Percentiles rank a stretch among this genome's conserved stretches.
These are phyloP conservation scores for Paraconiothyrium brasiliense DNA, from an alignment of 2,329 filamentous ascomycete species.

Conservation along the genomic window DNA sequence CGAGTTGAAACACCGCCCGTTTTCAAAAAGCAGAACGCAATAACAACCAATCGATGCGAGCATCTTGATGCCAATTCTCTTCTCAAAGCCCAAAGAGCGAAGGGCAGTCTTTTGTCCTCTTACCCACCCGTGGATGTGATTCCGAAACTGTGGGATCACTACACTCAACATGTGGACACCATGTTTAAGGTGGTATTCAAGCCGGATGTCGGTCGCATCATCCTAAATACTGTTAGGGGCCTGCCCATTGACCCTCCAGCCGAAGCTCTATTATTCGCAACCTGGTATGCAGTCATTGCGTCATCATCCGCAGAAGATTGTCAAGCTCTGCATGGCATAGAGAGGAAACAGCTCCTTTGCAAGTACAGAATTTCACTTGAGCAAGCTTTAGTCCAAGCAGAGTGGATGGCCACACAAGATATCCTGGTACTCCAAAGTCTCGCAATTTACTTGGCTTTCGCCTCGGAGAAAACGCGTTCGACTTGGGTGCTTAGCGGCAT, in stretches of 20 bases:
- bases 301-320: conserved; percentile 20
- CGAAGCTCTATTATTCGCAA: conserved; percentile 22
- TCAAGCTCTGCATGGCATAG: conserved; percentile 11
- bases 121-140: not conserved
- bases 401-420: conserved; percentile 25
- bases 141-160: conserved; percentile 9
- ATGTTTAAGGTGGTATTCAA: conserved; percentile 27
- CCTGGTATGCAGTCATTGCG: conserved; percentile 19
- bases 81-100: not conserved
- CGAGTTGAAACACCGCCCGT: not conserved
- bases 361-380: conserved; percentile 23
- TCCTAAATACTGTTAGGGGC: conserved; percentile 10
- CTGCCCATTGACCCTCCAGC: not conserved
- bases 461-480: conserved; percentile 16
- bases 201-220: conserved; percentile 16
- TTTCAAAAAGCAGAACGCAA: too few relatives aligned
- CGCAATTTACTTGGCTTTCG: conserved; percentile 18
- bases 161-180: conserved; percentile 17
- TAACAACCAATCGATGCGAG: not conserved
- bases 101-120: not conserved
- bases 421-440: conserved; percentile 22
- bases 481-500: conserved; percentile 26
- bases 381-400: conserved; percentile 14
- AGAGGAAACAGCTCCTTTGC: conserved; percentile 15
- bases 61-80: conserved; percentile 3